These are phyloP conservation scores for Umbelopsis isabellina DNA, from an alignment of 192 early-diverging fungal genomes.

Conservation along the genomic window DNA sequence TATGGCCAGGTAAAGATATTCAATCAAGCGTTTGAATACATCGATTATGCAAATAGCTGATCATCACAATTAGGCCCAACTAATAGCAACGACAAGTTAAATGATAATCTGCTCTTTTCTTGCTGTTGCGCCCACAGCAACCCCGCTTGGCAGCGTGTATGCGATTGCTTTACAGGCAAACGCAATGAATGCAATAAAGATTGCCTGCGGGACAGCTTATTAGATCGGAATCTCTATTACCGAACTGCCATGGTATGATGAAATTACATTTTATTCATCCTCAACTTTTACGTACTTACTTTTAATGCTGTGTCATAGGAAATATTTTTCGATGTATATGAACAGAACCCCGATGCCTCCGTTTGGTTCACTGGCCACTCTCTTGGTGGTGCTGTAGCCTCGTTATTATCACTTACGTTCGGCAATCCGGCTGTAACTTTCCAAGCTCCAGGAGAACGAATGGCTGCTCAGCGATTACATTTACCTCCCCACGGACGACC, in stretches of 20 bases:
- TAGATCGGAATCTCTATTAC: conserved; percentile 70
- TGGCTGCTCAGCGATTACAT: conserved; percentile 80
- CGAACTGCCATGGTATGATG: conserved; percentile 57
- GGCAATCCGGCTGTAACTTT: conserved; percentile 82
- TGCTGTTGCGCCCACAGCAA: conserved; percentile 93
- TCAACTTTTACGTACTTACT: conserved; percentile 40
- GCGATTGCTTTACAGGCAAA: conserved; percentile 71
- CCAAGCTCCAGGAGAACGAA: conserved; percentile 82
- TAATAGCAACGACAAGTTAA: conserved; percentile 71
- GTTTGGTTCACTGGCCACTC: conserved; percentile 90
- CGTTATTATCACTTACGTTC: conserved; percentile 81
- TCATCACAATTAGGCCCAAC: conserved; percentile 54
- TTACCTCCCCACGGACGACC: conserved; percentile 50
- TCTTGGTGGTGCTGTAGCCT: conserved; percentile 77
- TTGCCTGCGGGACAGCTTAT: conserved; percentile 65
- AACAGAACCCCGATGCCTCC: conserved; percentile 66
- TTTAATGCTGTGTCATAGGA: conserved; percentile 47
- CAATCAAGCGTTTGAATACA: not conserved
- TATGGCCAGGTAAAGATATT: conserved; percentile 61
- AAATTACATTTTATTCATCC: not conserved
- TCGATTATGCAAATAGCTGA: not conserved
- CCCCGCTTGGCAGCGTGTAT: conserved; percentile 81
- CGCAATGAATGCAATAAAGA: conserved; percentile 57
- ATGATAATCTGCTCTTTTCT: conserved; percentile 94
- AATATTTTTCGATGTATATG: conserved; percentile 66